Evolutionary conservation across 2,329 filamentous ascomycete genomes (phyloP), one percentile per base, ranked within the genome.

Genomic region (Pseudocercospora crystallina): DNA sequence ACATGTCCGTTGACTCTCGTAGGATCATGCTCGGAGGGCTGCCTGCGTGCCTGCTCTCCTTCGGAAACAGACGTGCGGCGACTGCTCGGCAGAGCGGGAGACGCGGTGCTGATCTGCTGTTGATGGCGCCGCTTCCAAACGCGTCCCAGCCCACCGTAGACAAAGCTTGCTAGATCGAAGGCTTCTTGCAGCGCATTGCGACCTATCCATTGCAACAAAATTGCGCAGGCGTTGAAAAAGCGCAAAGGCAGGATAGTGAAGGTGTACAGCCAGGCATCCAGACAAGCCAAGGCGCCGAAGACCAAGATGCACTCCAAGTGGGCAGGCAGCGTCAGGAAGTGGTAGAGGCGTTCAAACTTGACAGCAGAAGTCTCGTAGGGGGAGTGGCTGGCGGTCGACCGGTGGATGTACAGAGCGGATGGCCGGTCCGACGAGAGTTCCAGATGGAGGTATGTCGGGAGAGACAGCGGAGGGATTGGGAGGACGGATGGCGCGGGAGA

Each of bases 261-360:
- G 0, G 90, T 95, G 72, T 96, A 94, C 1, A 99, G 80, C 90
- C 92, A 99, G 1, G 92, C 88, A 68, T 99, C 94, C 5, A 99
- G 77, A 71, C 94, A 99, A 5, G 92, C 91, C 31, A 97, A 72
- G 0, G 89, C 85, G 5, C 94, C 94, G 71, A 99, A 97, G 53
- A 85, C 83, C 5, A 99, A 79, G 0, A 91, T 86, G 39, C 86
- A 81, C 71, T 99, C 94, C 5, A 99, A 78, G 54, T 87, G 88
- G 0, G 83, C 80, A 0, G 92, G 90, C 3, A 99, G 74, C 20
- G 90, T 76, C 5, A 99, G 72, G 54, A 96, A 95, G 67, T 97
- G 97, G 58, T 89, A 80, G 10, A 99, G 77, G 34, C 95, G 84
- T 68, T 97, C 90, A 53, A 97, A 87, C 68, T 97, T 97, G 63